Base-by-base conservation (phyloP, 495 filamentous ascomycete genomes). In the Podospora bellae-mahoneyi region DNA sequence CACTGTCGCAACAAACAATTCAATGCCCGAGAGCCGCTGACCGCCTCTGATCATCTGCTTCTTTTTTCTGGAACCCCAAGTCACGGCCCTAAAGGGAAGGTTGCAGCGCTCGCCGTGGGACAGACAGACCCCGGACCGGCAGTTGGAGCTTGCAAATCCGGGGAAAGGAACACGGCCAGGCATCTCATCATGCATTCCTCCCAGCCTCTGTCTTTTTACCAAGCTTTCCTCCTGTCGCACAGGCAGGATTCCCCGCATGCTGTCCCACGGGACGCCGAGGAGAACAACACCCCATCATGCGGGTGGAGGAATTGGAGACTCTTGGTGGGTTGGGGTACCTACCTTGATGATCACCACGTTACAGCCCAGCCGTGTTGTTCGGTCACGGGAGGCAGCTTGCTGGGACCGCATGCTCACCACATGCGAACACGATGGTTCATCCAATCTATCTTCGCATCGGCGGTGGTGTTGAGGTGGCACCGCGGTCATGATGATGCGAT, bases 191-290 rank as follows among this genome's bases (percentile, higher is more conserved):
- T 58, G 54, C 16, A 48, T 48, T 48, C 39, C 39, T 48, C 39
- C 39, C n/a, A 26, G 55, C 55, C n/a, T 58, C n/a, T 19, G 3
- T 48, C 39, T 48, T 58, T 58, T 58, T 58, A 58, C 5, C 55
- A 20, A 58, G n/a, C 55, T 58, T 26, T 20, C 23, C 13, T 58
- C 23, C n/a, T 23, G 39, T 16, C 39, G 39, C 39, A 48, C 39
- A 48, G 20, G n/a, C 55, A 20, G 55, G 19, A 58, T 58, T 58
- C 55, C 55, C 55, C 55, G 55, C 55, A 58, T 58, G 55, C 18
- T 58, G 55, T 58, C n/a, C n/a, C 18, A 58, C 55, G 13, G 23
- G 23, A 58, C 19, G 55, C 55, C 55, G 55, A 58, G 55, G 55
- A 18, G 55, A 20, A 58, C 0, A 20, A 58, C 0, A 57, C 39